Conservation (phyloP, 805 yeast genomes). For the Wickerhamiella kazuoi region DNA sequence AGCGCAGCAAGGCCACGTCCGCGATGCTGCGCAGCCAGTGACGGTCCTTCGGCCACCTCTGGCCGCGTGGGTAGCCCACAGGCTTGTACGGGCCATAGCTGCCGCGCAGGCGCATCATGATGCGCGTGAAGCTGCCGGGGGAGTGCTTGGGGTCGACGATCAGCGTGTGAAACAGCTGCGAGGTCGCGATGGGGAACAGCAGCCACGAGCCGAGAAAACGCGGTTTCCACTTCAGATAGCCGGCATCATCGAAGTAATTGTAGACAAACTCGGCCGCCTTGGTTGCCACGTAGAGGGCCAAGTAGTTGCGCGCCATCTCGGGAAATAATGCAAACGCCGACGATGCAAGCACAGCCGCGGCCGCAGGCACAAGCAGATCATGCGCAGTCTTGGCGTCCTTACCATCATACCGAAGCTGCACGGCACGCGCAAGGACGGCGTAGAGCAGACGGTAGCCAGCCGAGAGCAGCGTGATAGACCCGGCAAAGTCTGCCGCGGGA, state of each 20-base stretch:
- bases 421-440: not conserved
- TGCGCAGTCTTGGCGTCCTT: not conserved
- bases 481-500: slow-evolving; percentile 3
- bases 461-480: slow-evolving; percentile 2
- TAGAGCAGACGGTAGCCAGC: slow-evolving; percentile 2
- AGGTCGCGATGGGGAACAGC: slow-evolving; percentile 24
- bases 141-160: slow-evolving; percentile 21
- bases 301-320: slow-evolving; percentile 9
- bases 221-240: slow-evolving; percentile 18
- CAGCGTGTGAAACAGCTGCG: slow-evolving; percentile 23
- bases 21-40: slow-evolving; percentile 19
- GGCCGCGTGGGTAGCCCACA: slow-evolving; percentile 14
- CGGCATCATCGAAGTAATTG: slow-evolving; percentile 21
- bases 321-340: slow-evolving; percentile 15
- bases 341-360: slow-evolving; percentile 2
- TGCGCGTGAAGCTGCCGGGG: slow-evolving; percentile 18
- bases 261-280: slow-evolving; percentile 21
- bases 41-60: slow-evolving; percentile 20
- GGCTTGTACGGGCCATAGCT: slow-evolving; percentile 20
- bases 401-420: not conserved
- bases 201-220: slow-evolving; percentile 25
- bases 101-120: slow-evolving; percentile 18
- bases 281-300: slow-evolving; percentile 20
- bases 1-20: slow-evolving; percentile 16
- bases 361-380: slow-evolving; percentile 1